Conservation (phyloP, 768 basidiomycete species). For the Xanthoconium purpureum region DNA sequence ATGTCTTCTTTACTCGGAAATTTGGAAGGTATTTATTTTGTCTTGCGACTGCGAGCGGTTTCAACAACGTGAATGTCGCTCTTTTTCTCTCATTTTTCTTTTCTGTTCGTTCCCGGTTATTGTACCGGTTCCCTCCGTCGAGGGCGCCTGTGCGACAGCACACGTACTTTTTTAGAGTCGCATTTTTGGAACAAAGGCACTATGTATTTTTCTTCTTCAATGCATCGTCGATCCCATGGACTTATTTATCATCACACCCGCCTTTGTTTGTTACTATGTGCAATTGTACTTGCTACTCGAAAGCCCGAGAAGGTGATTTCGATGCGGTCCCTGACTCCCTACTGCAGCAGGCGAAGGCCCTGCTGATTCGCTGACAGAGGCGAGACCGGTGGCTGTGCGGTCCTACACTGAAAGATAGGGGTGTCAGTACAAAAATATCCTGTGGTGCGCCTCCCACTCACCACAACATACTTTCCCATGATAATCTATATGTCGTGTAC, state of each 20-base stretch:
- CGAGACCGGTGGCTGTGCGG: no score
- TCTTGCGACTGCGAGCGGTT: background rate
- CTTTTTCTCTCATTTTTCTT: background rate
- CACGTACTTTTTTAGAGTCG: background rate
- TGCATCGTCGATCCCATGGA: slow-evolving; percentile 18
- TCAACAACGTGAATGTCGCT: background rate
- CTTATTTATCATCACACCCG: slow-evolving; percentile 9
- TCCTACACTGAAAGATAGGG: no score
- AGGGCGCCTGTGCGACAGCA: slow-evolving; percentile 1
- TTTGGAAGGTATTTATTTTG: background rate
- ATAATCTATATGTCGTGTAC: no score
- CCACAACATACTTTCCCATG: no score
- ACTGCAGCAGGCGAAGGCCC: no score
- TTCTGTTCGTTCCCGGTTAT: background rate
- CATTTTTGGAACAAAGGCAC: background rate
- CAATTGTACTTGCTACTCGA: background rate
- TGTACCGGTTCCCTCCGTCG: background rate
- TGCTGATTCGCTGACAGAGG: no score
- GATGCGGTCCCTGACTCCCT: no score
- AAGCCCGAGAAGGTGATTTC: no score
- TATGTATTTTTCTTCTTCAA: slow-evolving; percentile 1
- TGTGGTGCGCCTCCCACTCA: no score
- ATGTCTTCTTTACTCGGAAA: background rate
- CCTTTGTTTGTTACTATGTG: background rate
- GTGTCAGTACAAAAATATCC: no score